A percentile compares a stretch with the other conserved stretches of the same genome.
phyloP scores from a whole-genome alignment of 2,329 filamentous ascomycete genomes.

The Daldinia sp. region DNA sequence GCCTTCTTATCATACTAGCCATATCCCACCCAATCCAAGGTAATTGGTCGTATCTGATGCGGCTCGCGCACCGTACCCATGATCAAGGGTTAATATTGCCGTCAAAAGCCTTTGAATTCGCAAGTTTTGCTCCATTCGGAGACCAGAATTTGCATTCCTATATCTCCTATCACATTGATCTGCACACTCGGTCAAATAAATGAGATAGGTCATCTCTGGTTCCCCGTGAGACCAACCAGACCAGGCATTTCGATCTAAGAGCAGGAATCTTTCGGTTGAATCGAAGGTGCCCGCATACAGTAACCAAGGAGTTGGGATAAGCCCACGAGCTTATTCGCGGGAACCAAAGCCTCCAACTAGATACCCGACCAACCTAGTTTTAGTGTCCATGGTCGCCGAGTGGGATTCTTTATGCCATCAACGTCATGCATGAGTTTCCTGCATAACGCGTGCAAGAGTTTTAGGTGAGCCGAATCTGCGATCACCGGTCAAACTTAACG shows the following conservation, averaged over 20 bases:
- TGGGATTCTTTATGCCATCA: slow-evolving; percentile 27
- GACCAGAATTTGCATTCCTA: slow-evolving; percentile 20
- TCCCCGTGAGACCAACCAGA: slow-evolving; percentile 22
- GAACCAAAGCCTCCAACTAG: slow-evolving; percentile 19
- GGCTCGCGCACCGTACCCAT: slow-evolving; percentile 27
- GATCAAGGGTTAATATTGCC: slow-evolving; percentile 16
- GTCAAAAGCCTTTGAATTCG: slow-evolving; percentile 7
- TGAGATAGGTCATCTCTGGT: slow-evolving; percentile 27
- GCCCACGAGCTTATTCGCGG: slow-evolving; percentile 26
- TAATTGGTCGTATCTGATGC: slow-evolving; percentile 17
- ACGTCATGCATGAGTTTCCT: slow-evolving; percentile 34
- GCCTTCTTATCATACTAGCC: slow-evolving; percentile 4
- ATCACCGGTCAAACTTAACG: slow-evolving; percentile 17
- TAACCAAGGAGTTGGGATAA: slow-evolving; percentile 22
- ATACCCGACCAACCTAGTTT: slow-evolving; percentile 13
- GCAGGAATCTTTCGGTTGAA: slow-evolving; percentile 14
- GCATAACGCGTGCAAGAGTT: slow-evolving; percentile 28
- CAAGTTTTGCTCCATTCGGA: slow-evolving; percentile 21
- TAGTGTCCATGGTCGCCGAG: slow-evolving; percentile 13
- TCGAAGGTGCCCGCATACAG: slow-evolving; percentile 1
- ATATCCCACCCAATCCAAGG: slow-evolving; percentile 1
- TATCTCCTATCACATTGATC: slow-evolving; percentile 30
- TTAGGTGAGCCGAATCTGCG: slow-evolving; percentile 22
- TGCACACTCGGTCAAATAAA: slow-evolving; percentile 31
- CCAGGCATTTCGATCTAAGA: slow-evolving; percentile 22